Base-by-base conservation (phyloP, 2,329 filamentous ascomycete species). In the Arthrocladium fulminans region DNA sequence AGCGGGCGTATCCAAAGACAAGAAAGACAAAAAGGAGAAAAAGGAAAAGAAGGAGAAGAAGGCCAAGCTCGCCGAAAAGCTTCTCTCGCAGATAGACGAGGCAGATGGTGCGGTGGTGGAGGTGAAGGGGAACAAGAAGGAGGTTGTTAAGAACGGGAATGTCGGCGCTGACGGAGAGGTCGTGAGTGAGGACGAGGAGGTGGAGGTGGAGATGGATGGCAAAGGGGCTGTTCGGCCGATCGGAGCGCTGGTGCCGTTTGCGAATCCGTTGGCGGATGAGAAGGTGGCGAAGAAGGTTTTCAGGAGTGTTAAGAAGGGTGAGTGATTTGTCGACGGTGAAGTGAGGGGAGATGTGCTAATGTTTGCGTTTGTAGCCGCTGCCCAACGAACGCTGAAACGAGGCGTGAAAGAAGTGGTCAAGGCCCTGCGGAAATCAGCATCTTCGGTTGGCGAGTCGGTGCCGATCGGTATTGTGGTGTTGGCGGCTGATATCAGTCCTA, bases 381-480 rank as follows among this genome's bases (percentile, higher is more conserved):
- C 94, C 73, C 81, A 88, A 72, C 94, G 94, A 73, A 86, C 87
- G 51, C 85, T 98, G 64, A 94, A 95, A 75, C 89, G 92, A 64
- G 92, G 92, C 65, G 92, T 98, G 58, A 98, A 98, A 73, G 92
- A 98, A 73, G 90, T 95, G 64, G 89, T 97, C 73, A 98, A 98
- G 75, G 85, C 89, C 27, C 86, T 98, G 60, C 88, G 92, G 74
- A 97, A 97, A 74, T 90, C 88, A 12, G 75, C 63, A 74, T 46
- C 45, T 10, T 30, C 27, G 10, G 23, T 41, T 19, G n/a, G 30
- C 3, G 30, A 24, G 13, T 20, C 45, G 7, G 38, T 47, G 74
- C 81, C 62, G 82, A 86, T 81, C 57, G 77, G 74, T 54, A 77
- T 98, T 58, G 88, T 96, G 61, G 76, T 98, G 66, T 87, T 98